phyloP scores from a whole-genome alignment of 2,329 filamentous ascomycete species.

The Colletotrichum shisoi region DNA sequence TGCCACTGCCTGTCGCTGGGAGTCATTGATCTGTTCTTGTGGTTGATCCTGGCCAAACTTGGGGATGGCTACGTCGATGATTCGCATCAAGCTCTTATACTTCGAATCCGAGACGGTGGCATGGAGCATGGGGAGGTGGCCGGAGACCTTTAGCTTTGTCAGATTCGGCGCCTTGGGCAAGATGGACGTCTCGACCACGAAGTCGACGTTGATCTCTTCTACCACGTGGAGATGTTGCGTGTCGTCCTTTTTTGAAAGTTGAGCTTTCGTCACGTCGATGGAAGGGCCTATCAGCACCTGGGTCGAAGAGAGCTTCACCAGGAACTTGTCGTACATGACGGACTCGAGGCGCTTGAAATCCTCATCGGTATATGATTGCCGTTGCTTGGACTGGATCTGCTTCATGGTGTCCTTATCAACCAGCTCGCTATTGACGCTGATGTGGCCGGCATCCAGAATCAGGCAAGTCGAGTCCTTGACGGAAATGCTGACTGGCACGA shows the following conservation, averaged over 20 bases:
- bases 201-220: slow-evolving; percentile 96
- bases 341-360: slow-evolving; percentile 89
- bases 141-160: slow-evolving; percentile 89
- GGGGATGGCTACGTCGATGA: slow-evolving; percentile 94
- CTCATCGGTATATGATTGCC: slow-evolving; percentile 83
- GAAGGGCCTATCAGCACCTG: slow-evolving; percentile 95
- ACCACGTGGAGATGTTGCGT: slow-evolving; percentile 84
- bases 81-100: slow-evolving; percentile 95
- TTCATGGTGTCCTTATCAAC: slow-evolving; percentile 90
- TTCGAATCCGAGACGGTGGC: slow-evolving; percentile 92
- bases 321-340: slow-evolving; percentile 97
- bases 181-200: slow-evolving; percentile 94
- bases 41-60: slow-evolving; percentile 65
- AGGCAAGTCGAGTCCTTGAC: slow-evolving; percentile 82
- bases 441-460: slow-evolving; percentile 95
- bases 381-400: slow-evolving; percentile 90
- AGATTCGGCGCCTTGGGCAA: slow-evolving; percentile 94
- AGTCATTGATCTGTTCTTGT: slow-evolving; percentile 39
- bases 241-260: slow-evolving; percentile 73
- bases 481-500: slow-evolving; percentile 92
- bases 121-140: slow-evolving; percentile 89
- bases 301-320: slow-evolving; percentile 90
- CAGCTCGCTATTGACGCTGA: slow-evolving; percentile 90
- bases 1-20: slow-evolving; percentile 41
- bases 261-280: slow-evolving; percentile 85